A percentile compares a stretch with the other conserved stretches of the same genome.
Evolutionary conservation across 148 eudicot genomes (phyloP).

Genomic region (Arctostaphylos glauca): DNA sequence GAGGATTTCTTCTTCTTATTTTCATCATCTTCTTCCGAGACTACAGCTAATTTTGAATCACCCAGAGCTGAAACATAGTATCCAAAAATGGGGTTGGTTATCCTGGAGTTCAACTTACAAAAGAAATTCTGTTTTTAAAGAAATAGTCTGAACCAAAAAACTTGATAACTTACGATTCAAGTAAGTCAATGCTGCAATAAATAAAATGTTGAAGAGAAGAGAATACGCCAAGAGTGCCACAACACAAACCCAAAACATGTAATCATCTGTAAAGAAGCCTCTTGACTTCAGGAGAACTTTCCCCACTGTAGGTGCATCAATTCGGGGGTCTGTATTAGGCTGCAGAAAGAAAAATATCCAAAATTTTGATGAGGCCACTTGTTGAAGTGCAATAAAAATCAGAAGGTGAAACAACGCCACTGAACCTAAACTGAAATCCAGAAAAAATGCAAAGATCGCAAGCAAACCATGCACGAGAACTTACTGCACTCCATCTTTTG

Average conservation of each 20-base stretch:
- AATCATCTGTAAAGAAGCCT: constrained; percentile 55
- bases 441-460: neutral
- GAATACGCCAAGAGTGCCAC: constrained; percentile 67
- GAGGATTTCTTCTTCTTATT: constrained; percentile 22
- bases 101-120: neutral
- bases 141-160: neutral
- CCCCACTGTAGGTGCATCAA: constrained; percentile 61
- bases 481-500: constrained; percentile 64
- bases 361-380: neutral
- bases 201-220: constrained; percentile 58
- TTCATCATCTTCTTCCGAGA: constrained; percentile 34
- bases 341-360: constrained; percentile 33
- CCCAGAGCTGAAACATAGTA: constrained; percentile 46
- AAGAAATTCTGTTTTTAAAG: neutral
- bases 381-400: neutral
- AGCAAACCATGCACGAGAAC: constrained; percentile 14
- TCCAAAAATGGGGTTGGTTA: neutral
- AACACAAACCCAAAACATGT: constrained; percentile 66
- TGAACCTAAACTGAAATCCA: neutral
- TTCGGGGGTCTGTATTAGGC: constrained; percentile 58
- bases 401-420: neutral
- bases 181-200: constrained; percentile 50
- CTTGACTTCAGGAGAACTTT: constrained; percentile 58
- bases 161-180: constrained; percentile 48
- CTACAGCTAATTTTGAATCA: constrained; percentile 36